Evolutionary conservation across 495 filamentous ascomycete genomes (phyloP), one percentile per base, ranked within the genome.

Genomic region (Aspergillus carlsbadensis): DNA sequence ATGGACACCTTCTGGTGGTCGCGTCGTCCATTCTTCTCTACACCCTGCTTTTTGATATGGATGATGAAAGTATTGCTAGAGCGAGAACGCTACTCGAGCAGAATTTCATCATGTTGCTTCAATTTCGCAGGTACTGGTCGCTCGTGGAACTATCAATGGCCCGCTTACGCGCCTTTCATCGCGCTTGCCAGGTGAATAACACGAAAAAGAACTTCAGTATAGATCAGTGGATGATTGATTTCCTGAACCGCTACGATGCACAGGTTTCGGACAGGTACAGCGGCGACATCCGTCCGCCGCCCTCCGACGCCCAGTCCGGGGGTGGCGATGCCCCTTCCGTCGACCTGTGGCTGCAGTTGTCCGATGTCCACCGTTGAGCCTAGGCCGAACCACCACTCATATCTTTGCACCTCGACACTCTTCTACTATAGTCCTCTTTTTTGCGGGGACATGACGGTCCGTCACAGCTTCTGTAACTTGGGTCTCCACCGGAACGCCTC

Each of bases 81-180:
- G 52, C 52, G 3, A 54, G 45, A 41, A 37, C 36, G 22, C 31
- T 54, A 10, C 26, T 54, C 10, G 52, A 54, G 18, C 52, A 54
- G 11, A 54, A 54, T 15, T 54, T 54, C n/a, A 26, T 54, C 10
- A 54, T 54, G 52, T 41, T 54, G 6, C 40, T 54, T 15, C 52
- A 54, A 21, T 54, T 46, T 10, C 41, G 52, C 1, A 54, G 46
- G 11, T 45, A 54, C 4, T 54, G 52, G 52, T 46, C 52, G 18
- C 52, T 54, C 5, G 52, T 54, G 18, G 52, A 54, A 18, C 41
- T 54, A n/a, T 54, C 52, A 10, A 54, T 54, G 52, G 15, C 52
- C 21, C 52, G 52, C 21, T 13, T 54, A 1, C 42, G 20, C 8
- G 52, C 52, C n/a, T 54, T 54, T 29, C 52, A 54, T 21, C 52